phyloP scores from a whole-genome alignment of 306 rosid genomes.

The Oxytropis ochrocephala region DNA sequence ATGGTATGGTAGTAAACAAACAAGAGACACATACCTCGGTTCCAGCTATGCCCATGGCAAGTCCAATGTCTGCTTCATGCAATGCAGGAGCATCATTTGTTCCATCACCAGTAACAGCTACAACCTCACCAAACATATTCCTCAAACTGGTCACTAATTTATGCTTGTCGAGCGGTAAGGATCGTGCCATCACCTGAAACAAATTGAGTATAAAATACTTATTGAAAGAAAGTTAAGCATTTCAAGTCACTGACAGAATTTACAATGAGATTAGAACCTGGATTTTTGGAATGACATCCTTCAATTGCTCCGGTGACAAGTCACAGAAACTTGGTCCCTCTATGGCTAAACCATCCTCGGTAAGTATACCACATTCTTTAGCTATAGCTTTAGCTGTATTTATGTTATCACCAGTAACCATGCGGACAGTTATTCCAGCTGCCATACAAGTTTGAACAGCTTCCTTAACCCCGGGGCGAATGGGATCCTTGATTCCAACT shows the following conservation, averaged over 20 bases:
- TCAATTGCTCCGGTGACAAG: slow-evolving; percentile 55
- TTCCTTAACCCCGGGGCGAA: slow-evolving; percentile 82
- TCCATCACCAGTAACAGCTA: slow-evolving; percentile 98
- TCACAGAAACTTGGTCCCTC: slow-evolving; percentile 66
- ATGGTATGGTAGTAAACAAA: neutral
- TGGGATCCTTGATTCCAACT: slow-evolving; percentile 95
- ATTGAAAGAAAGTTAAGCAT: slow-evolving; percentile 12
- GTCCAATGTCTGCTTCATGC: slow-evolving; percentile 93
- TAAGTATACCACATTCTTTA: slow-evolving; percentile 89
- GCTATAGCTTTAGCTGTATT: slow-evolving; percentile 91
- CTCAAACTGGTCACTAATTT: slow-evolving; percentile 65
- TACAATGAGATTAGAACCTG: slow-evolving; percentile 52
- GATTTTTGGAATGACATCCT: slow-evolving; percentile 57
- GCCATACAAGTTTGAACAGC: slow-evolving; percentile 80
- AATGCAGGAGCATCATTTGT: slow-evolving; percentile 96
- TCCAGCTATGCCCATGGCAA: slow-evolving; percentile 99
- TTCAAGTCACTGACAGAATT: neutral
- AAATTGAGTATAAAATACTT: slow-evolving; percentile 13
- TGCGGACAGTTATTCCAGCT: slow-evolving; percentile 86
- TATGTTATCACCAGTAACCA: slow-evolving; percentile 98
- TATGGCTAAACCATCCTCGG: slow-evolving; percentile 67
- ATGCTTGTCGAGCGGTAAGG: slow-evolving; percentile 78
- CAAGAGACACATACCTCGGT: slow-evolving; percentile 63
- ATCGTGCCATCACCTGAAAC: slow-evolving; percentile 92
- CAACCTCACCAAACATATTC: slow-evolving; percentile 67